Percentiles rank a stretch among this genome's conserved stretches.
These are phyloP conservation scores for Ascoidea rubescens DNA, from an alignment of 805 yeast genomes.

Conservation along the genomic window DNA sequence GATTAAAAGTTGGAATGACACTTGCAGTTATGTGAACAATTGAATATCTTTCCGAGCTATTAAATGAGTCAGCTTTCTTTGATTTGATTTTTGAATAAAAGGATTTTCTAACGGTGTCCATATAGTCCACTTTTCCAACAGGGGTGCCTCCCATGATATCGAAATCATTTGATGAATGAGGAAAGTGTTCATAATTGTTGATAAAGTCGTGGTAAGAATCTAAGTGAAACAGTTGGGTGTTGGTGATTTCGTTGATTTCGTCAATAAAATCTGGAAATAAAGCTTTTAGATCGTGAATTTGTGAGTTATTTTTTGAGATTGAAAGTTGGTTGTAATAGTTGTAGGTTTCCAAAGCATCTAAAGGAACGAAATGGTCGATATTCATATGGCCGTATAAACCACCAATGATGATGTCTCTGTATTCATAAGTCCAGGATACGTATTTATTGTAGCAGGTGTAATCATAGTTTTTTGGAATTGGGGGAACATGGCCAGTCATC, in stretches of 20 bases:
- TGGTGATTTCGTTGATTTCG: neutral
- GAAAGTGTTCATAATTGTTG: constrained; percentile 13
- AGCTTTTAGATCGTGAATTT: constrained; percentile 19
- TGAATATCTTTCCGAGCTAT: constrained; percentile 32
- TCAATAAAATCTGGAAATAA: constrained; percentile 9
- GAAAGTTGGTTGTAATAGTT: constrained; percentile 16
- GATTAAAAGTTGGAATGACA: constrained; percentile 74
- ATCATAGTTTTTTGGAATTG: constrained; percentile 66
- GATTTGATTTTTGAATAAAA: constrained; percentile 35
- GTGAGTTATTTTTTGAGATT: constrained; percentile 10
- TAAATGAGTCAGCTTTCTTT: constrained; percentile 18
- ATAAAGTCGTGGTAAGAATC: constrained; percentile 9
- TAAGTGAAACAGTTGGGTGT: neutral
- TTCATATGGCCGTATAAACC: constrained; percentile 86
- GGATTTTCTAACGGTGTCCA: constrained; percentile 40
- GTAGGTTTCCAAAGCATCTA: constrained; percentile 60
- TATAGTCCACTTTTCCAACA: constrained; percentile 45
- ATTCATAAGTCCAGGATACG: constrained; percentile 72
- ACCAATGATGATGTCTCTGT: constrained; percentile 72
- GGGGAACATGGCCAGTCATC: constrained; percentile 85
- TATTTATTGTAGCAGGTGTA: constrained; percentile 60
- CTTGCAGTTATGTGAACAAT: constrained; percentile 60
- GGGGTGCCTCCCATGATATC: constrained; percentile 52
- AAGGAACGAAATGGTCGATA: constrained; percentile 70
- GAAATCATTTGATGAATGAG: constrained; percentile 21